Evolutionary conservation across 306 rosid species (phyloP), one percentile per base, ranked within the genome.

Genomic region (Vigna trinervia): DNA sequence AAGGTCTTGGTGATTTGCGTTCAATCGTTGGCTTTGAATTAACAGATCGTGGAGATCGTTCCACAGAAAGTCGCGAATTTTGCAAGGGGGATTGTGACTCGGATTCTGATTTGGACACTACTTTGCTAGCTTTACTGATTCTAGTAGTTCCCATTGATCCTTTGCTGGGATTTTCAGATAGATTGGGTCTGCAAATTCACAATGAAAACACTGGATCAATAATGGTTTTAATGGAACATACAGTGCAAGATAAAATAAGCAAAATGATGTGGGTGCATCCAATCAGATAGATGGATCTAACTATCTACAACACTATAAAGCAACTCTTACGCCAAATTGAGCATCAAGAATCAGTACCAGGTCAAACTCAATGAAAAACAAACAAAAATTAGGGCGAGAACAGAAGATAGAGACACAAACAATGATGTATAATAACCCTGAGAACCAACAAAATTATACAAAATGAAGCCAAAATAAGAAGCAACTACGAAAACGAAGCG

Each of bases 1-100:
- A 15, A 14, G 86, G 82, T 77, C 83, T 92, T 15, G 91, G 89
- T 17, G 93, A 81, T 82, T 85, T 90, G 51, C 96, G 88, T 34
- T 92, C 97, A 17, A 75, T 38, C 8, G 84, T 12, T 1, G 93
- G 87, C 86, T 89, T 94, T 5, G 95, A 89, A 71, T 74, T 75
- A 50, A 83, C 92, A 56, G 96, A 82, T 75, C 89, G 92, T 5
- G 97, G 97, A 19, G 99, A 90, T 64, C 96, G 91, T 11, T 95
- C 99, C 22, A 89, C 51, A 15, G 98, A 83, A 81, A 78, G 81
- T 19, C 95, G 96, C 3, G 90, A 87, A 71, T 68, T 92, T 41
- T 76, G 97, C 85, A 90, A 72, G 43, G 97, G 89, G 12, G 95
- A 87, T 19, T 87, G 90, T 0, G 95, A 87, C 32, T 89, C 97